Evolutionary conservation across 441 rosid genomes (phyloP).

Genomic region (Rhodomyrtus psidioides): DNA sequence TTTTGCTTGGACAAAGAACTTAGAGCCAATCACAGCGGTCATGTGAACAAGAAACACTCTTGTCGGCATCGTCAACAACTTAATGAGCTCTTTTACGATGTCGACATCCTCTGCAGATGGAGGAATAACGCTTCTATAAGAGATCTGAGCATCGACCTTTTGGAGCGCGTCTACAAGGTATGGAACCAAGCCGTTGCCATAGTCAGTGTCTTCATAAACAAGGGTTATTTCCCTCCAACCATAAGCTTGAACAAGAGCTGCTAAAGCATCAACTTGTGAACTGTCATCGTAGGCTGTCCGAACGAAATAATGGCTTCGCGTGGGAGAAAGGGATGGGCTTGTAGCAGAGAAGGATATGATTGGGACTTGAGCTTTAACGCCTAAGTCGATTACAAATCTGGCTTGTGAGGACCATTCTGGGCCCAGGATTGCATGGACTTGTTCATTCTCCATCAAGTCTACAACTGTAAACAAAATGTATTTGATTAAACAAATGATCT

Average conservation of each 20-base stretch:
- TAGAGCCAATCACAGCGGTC: neutral
- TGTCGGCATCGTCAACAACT: neutral
- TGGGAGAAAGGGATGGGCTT: neutral
- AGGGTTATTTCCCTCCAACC: neutral
- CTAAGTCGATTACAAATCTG: neutral
- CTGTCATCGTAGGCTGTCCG: neutral
- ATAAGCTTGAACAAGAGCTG: neutral
- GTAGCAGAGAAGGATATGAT: neutral
- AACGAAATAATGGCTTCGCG: neutral
- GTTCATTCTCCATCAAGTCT: neutral
- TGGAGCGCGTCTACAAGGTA: neutral
- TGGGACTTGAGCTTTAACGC: neutral
- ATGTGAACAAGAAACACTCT: neutral
- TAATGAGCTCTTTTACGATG: neutral
- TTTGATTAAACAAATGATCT: neutral
- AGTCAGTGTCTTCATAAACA: neutral
- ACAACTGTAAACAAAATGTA: neutral
- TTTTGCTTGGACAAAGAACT: neutral
- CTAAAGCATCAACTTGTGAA: neutral
- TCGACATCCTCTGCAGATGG: neutral
- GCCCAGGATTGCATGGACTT: neutral
- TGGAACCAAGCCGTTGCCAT: neutral
- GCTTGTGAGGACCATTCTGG: neutral
- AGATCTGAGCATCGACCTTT: neutral
- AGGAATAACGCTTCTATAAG: neutral